Evolutionary conservation across 768 basidiomycete species (phyloP).

Genomic region (Podaxis sp.): DNA sequence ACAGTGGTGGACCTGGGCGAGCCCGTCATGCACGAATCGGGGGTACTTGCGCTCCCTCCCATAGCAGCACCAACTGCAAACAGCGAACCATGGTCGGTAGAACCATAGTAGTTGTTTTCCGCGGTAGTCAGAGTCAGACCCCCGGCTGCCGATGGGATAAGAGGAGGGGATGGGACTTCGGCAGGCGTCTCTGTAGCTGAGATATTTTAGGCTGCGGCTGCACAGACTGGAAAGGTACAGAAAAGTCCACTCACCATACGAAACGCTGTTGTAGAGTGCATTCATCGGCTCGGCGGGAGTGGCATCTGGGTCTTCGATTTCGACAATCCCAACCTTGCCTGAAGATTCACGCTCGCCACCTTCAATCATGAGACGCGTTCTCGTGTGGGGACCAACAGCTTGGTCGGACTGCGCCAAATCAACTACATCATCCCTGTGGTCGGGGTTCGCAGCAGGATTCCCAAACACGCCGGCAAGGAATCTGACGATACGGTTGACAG

Average conservation of each 20-base stretch:
- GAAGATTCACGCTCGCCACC: conserved; percentile 42
- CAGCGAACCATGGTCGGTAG: neutral
- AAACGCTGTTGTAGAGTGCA: neutral
- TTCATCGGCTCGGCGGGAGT: too few species aligned
- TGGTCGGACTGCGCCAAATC: conserved; percentile 26
- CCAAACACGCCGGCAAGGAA: conserved; percentile 94
- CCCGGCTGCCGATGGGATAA: conserved; percentile 31
- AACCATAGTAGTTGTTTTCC: conserved; percentile 13
- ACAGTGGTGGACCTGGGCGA: neutral
- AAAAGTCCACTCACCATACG: conserved; percentile 19
- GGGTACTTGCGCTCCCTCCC: too few species aligned
- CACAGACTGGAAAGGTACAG: conserved; percentile 8
- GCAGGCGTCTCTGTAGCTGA: conserved; percentile 50
- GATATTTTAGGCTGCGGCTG: conserved; percentile 8
- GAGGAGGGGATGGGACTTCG: conserved; percentile 34
- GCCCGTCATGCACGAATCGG: too few species aligned
- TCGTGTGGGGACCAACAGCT: conserved; percentile 48
- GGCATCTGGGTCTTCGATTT: conserved; percentile 22
- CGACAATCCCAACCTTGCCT: conserved; percentile 28
- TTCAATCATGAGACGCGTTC: conserved; percentile 69
- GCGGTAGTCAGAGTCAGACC: conserved; percentile 14
- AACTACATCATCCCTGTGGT: conserved; percentile 30
- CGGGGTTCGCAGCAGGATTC: conserved; percentile 33
- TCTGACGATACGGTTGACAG: conserved; percentile 91
- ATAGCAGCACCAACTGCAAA: neutral